phyloP scores from a whole-genome alignment of 345 rosid species.

The Erucastrum elatum region DNA sequence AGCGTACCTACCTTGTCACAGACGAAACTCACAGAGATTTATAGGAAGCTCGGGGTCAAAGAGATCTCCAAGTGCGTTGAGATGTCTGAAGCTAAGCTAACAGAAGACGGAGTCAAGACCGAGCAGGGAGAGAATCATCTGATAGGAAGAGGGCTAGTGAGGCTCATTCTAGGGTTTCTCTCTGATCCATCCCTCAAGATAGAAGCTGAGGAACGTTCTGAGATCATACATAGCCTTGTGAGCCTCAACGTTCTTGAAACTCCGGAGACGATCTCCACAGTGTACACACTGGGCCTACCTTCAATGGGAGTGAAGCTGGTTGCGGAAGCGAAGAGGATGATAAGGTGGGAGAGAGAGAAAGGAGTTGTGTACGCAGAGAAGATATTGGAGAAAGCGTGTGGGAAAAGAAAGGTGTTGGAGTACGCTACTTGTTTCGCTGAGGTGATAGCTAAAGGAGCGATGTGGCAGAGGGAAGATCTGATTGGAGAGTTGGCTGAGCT shows the following conservation, averaged over 20 bases:
- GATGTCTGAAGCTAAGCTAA: slow-evolving; percentile 41
- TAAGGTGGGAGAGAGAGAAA: slow-evolving; percentile 63
- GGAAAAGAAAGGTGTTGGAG: slow-evolving; percentile 44
- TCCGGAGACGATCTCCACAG: slow-evolving; percentile 38
- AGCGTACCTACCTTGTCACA: slow-evolving; percentile 47
- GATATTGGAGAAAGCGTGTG: slow-evolving; percentile 35
- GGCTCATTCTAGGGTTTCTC: slow-evolving; percentile 60
- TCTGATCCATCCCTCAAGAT: slow-evolving; percentile 47
- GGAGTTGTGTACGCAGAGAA: slow-evolving; percentile 49
- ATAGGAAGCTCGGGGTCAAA: slow-evolving; percentile 61
- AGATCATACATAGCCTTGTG: slow-evolving; percentile 46
- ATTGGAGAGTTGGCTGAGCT: slow-evolving; percentile 49
- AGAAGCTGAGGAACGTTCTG: slow-evolving; percentile 53
- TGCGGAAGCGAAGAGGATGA: slow-evolving; percentile 36
- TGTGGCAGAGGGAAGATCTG: slow-evolving; percentile 59
- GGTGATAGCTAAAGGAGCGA: slow-evolving; percentile 52
- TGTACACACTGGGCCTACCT: slow-evolving; percentile 44
- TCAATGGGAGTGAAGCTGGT: slow-evolving; percentile 39
- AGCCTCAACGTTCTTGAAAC: slow-evolving; percentile 46
- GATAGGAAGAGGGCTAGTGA: slow-evolving; percentile 47
- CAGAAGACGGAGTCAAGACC: neutral
- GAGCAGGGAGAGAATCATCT: slow-evolving; percentile 14
- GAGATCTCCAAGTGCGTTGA: slow-evolving; percentile 53
- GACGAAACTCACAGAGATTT: slow-evolving; percentile 48
- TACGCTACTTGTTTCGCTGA: slow-evolving; percentile 58